Evolutionary conservation across 225 moss, liverwort and hornwort genomes (phyloP), one percentile per base, ranked within the genome.

Genomic region (Pseudoscleropodium purum): DNA sequence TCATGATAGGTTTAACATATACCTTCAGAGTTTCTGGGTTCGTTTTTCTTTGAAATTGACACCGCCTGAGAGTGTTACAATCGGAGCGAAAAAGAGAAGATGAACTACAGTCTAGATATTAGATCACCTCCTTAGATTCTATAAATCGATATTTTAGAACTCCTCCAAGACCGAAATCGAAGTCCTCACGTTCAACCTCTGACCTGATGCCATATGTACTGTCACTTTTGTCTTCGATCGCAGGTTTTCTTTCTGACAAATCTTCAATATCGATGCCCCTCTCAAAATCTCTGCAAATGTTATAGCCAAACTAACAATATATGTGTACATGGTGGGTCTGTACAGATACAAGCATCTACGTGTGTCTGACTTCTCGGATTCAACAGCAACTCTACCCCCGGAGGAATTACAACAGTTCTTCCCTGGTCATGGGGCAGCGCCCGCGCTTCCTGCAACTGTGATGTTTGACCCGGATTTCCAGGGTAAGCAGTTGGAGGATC

Each of bases 351-450:
- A 85, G 85, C 96, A 96, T 89, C 90, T 98, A 79, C 93, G 87
- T 73, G 91, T 97, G 65, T 95, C 97, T 7, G 97, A 98, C 80
- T 98, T 96, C 90, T 96, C 98, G 31, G 98, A 98, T 90, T 93
- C 94, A 30, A 94, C 94, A 49, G 90, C 95, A 64, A 92, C 91
- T 47, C 91, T 98, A 86, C 92, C 94, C 5, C 94, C 92, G 24
- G 94, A 95, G 81, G 97, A 97, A 74, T 89, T 95, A 49, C 92
- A 95, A 81, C 94, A 96, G 80, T 90, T 98, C 27, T 89, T 93
- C 34, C 84, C 84, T 33, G 91, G 75, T 54, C 70, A 87, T n/a
- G 87, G 89, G 63, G 92, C 79, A 68, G 91, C 27, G 31, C 82
- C 80, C 33, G 81, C 82, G 75, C 89, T 88, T 74, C 94, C 89